A percentile compares a stretch with the other conserved stretches of the same genome.
Conservation (phyloP, 768 basidiomycete species). For the Lactarius hatsudake region DNA sequence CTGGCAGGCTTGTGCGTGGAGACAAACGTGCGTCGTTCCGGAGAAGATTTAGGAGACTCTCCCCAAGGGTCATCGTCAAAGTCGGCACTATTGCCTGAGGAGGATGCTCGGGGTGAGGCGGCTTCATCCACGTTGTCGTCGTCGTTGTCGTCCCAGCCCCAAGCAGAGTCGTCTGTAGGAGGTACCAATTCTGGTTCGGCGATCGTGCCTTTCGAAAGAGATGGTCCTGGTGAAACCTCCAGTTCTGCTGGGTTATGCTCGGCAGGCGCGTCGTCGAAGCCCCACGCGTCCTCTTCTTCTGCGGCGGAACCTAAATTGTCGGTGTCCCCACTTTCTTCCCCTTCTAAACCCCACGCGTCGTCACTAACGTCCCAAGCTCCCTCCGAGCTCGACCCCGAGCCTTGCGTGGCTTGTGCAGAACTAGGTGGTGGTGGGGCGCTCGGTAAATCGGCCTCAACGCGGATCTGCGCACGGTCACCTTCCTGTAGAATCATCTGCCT, state of each 20-base stretch:
- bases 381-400: conserved; percentile 21
- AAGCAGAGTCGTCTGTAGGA: conserved; percentile 47
- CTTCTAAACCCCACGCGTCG: conserved; percentile 48
- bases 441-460: conserved; percentile 25
- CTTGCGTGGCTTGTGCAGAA: conserved; percentile 3
- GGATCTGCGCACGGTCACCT: conserved; percentile 42
- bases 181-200: conserved; percentile 30
- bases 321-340: conserved; percentile 32
- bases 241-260: conserved; percentile 33
- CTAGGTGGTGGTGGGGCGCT: not conserved
- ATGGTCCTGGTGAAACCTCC: conserved; percentile 14
- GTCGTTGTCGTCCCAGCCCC: conserved; percentile 74
- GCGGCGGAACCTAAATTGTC: conserved; percentile 28
- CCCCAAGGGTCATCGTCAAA: conserved; percentile 73
- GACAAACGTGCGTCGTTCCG: conserved; percentile 33
- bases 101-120: conserved; percentile 6
- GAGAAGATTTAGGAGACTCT: conserved; percentile 39
- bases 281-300: conserved; percentile 39
- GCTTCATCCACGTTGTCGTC: conserved; percentile 32
- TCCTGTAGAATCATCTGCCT: conserved; percentile 51
- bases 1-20: conserved; percentile 51
- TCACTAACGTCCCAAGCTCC: conserved; percentile 31
- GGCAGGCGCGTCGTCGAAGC: conserved; percentile 43
- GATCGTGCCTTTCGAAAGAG: conserved; percentile 5
- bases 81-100: conserved; percentile 40